Base-by-base conservation (phyloP, 495 filamentous ascomycete species). In the Recurvomyces mirabilis region DNA sequence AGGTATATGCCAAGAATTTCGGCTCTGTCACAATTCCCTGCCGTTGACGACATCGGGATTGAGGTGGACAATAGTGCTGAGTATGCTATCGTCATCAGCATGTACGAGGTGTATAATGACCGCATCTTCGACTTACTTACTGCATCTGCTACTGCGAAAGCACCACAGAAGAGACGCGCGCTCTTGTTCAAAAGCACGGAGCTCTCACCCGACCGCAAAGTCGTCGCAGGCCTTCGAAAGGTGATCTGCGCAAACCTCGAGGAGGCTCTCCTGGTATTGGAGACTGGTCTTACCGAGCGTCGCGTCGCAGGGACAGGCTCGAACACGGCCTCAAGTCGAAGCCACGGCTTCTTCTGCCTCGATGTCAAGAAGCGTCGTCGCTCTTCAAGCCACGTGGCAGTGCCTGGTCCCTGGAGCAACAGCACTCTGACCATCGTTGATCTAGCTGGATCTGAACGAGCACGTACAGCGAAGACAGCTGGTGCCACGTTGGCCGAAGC, bases 101-200 rank as follows among this genome's bases (percentile, higher is more conserved):
- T 96, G 91, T 98, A 95, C 63, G 93, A 98, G 63, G 91, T 98
- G 14, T 95, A 98, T 67, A 96, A 96, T 61, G 91, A 98, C 62
- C 79, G 89, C 11, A 95, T 98, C 40, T 98, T 91, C 55, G 91
- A 98, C 56, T 77, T 98, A 2, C 65, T 98, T 1, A 79, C 82
- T 1, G 68, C 72, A 1, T 57, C 29, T 53, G 66, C 34, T 54
- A 63, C 29, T 58, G 68, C 14, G 21, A 60, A 55, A 31, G 38
- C 45, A 37, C 56, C 46, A 18, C 65, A 72, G 31, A 88, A 88
- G 80, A 71, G 87, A 38, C 74, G 84, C 6, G 78, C 82, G 0
- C 65, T 95, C 19, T 68, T 89, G 0, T 95, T 94, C 72, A 95
- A 95, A 60, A 68, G 74, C 10, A 94, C 87, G 7, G 87, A 94